Base-by-base conservation (phyloP, 768 basidiomycete species). In the Suillus alpinus region DNA sequence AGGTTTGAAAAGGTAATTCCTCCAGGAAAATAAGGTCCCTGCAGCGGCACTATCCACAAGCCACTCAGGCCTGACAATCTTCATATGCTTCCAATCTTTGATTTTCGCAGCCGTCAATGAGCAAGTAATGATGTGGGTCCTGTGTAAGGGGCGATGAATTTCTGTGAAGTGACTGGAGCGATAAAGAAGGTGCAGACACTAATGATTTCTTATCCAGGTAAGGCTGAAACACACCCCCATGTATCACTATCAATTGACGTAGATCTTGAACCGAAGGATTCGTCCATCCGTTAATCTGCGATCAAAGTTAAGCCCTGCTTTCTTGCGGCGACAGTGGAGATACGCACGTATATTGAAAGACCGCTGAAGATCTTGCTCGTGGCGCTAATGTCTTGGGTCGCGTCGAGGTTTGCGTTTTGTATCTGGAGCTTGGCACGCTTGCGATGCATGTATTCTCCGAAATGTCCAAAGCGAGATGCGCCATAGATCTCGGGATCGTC, bases 371-470 rank as follows among this genome's bases (percentile, higher is more conserved):
- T 83, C 60, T 78, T 71, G 43, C 78, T 81, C 40, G 74, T 74
- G 20, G 44, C 63, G 8, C 66, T 63, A 3, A 63, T 61, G 23
- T 56, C 70, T 23, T 58, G 65, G n/a, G 40, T 47, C 23, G 67
- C 62, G 31, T 73, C 69, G 39, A 82, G 67, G 58, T 74, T 72
- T 37, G 70, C 70, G 62, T 94, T 92, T 75, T 94, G 91, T 5
- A 93, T 86, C 66, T 91, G 91, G 53, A 98, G 72, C 72, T 98
- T 98, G 34, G 90, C 88, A 2, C 96, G 85, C 75, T 98, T 98
- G 62, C 94, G 81, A 2, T 80, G 74, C 92, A 97, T 94, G 69
- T 97, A 98, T 68, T 95, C 88, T 0, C 90, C 91, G 63, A 86
- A 92, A 1, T 84, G 85, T 14, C 92, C 94, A 71, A 95, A 98